A percentile compares a stretch with the other conserved stretches of the same genome.
Conservation (phyloP, 208 protist genomes). For the Trypanosoma melophagium region DNA sequence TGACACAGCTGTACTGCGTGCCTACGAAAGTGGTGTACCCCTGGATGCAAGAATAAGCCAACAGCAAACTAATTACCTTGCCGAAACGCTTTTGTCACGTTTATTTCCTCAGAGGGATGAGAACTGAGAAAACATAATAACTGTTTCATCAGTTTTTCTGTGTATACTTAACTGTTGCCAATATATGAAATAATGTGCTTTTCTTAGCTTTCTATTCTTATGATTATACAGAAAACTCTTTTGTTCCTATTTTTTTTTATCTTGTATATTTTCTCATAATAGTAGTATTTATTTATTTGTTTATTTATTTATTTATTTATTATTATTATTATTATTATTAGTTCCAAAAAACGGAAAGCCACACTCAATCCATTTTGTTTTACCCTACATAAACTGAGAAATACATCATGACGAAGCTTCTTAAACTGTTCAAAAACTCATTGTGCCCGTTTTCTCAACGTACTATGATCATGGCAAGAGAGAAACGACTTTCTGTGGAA, state of each 20-base stretch:
- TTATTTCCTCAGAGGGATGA: conserved; percentile 25
- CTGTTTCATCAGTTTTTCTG: too few relatives aligned
- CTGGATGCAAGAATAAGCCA: conserved; percentile 71
- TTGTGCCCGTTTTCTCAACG: conserved; percentile 74
- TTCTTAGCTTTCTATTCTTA: too few relatives aligned
- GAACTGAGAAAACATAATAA: neutral
- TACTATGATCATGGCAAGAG: conserved; percentile 52
- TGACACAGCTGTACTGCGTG: conserved; percentile 62
- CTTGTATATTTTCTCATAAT: neutral
- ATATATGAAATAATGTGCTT: too few relatives aligned
- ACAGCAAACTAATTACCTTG: conserved; percentile 65
- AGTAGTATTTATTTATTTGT: neutral
- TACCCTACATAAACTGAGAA: neutral
- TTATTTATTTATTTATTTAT: conserved; percentile 6
- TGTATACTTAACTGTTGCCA: too few relatives aligned
- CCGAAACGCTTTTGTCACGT: conserved; percentile 66
- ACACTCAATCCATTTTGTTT: neutral
- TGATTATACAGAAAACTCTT: too few relatives aligned
- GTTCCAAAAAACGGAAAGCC: neutral
- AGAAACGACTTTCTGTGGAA: conserved; percentile 59
- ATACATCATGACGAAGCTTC: conserved; percentile 12
- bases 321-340: conserved; percentile 7
- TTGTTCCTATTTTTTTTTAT: neutral
- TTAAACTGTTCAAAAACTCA: conserved; percentile 59
- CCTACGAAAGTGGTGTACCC: conserved; percentile 40